Percentiles rank a stretch among this genome's conserved stretches.
Conservation (phyloP, 352 stramenopile genomes). For the Salisapilia sapeloensis region DNA sequence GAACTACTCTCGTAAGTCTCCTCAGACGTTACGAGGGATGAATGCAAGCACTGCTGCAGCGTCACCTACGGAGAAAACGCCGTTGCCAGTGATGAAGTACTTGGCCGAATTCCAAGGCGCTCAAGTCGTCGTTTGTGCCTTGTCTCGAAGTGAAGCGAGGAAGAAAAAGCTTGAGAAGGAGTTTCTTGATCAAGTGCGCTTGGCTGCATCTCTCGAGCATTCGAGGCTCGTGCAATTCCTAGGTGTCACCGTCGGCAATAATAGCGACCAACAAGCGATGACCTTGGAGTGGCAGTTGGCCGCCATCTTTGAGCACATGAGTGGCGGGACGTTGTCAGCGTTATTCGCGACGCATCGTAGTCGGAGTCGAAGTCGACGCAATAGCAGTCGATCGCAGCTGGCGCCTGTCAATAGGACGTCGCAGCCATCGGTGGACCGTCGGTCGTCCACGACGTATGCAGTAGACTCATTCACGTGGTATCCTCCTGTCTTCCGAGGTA, state of each 20-base stretch:
- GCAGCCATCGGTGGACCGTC: neutral
- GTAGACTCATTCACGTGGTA: conserved; percentile 6
- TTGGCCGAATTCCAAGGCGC: conserved; percentile 53
- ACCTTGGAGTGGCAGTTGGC: conserved; percentile 36
- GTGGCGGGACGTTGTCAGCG: conserved; percentile 28
- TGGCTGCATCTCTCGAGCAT: conserved; percentile 40
- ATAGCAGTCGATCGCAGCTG: conserved; percentile 26
- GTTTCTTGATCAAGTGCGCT: conserved; percentile 50
- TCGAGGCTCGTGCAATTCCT: conserved; percentile 66
- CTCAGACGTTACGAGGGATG: conserved; percentile 16
- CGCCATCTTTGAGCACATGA: conserved; percentile 66
- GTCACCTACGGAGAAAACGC: conserved; percentile 1
- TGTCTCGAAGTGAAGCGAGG: no score
- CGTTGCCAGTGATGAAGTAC: no score
- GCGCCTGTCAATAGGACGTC: conserved; percentile 10
- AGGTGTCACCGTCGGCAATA: conserved; percentile 40
- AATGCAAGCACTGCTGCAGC: conserved; percentile 6
- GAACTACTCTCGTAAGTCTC: no score
- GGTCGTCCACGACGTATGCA: conserved; percentile 3
- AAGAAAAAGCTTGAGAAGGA: conserved; percentile 32
- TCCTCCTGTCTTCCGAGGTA: conserved; percentile 6
- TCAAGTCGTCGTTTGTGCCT: conserved; percentile 46
- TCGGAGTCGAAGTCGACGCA: conserved; percentile 27
- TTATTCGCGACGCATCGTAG: conserved; percentile 42
- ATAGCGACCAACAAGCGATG: conserved; percentile 10